Conservation (phyloP, 371 early-diverging fungal genomes). For the Lichtheimia ramosa region DNA sequence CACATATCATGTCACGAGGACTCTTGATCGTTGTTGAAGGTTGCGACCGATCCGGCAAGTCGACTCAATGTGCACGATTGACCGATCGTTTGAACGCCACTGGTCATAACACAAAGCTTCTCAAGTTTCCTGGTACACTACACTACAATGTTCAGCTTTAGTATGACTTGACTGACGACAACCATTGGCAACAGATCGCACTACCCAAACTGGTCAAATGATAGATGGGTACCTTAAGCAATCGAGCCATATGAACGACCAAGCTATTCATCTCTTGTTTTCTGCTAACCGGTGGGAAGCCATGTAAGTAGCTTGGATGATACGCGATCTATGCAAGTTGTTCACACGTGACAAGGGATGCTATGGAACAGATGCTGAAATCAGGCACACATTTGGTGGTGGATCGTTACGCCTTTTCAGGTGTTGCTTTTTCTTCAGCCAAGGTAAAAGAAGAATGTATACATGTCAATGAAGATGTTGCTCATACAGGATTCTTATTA, state of each 20-base stretch:
- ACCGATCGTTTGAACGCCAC: conserved; percentile 52
- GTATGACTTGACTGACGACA: not conserved
- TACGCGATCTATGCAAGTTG: not conserved
- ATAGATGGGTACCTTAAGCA: conserved; percentile 87
- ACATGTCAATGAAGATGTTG: not conserved
- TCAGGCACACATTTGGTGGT: conserved; percentile 81
- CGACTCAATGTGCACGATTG: conserved; percentile 82
- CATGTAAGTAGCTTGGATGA: conserved; percentile 37
- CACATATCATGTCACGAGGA: conserved; percentile 59
- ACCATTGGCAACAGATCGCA: conserved; percentile 67
- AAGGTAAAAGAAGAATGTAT: conserved; percentile 51
- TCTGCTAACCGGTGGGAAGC: conserved; percentile 88
- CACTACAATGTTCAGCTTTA: not conserved
- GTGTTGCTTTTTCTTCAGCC: conserved; percentile 93
- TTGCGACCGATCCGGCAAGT: conserved; percentile 95
- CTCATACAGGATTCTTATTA: conserved; percentile 17
- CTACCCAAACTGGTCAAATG: conserved; percentile 88
- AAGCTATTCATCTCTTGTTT: conserved; percentile 94
- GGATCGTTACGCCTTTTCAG: conserved; percentile 98
- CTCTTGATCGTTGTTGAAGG: conserved; percentile 97
- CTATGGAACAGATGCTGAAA: conserved; percentile 53
- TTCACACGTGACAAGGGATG: conserved; percentile 38
- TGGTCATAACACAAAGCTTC: conserved; percentile 49
- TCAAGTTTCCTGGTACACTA: conserved; percentile 76
- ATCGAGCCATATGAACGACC: conserved; percentile 71